Base-by-base conservation (phyloP, 2,329 filamentous ascomycete species). In the Cryphonectria nitschkei region DNA sequence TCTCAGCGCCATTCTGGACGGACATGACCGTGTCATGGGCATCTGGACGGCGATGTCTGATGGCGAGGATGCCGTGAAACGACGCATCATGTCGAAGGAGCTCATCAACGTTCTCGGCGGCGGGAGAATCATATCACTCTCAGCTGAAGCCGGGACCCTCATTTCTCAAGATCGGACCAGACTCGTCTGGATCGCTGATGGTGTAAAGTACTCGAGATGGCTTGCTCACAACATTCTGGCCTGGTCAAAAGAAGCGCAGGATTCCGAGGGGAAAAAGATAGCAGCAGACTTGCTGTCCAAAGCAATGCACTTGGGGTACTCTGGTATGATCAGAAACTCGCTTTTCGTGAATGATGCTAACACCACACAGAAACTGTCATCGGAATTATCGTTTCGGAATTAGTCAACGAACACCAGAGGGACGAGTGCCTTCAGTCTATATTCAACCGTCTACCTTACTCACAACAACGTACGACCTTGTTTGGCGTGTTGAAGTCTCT, bases 221-320 rank as follows among this genome's bases (percentile, higher is more conserved):
- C 80, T 97, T 54, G 92, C 90, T 2, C 80, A 80, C 19, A 93
- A 90, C 77, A 83, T 96, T 65, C 82, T 78, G 41, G 77, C 74
- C 37, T 90, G 80, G 83, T 80, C 76, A 60, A 78, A 74, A 62
- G 74, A 69, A 69, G 79, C 34, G 22, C 32, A 68, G 8, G 2
- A 73, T 43, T 73, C 69, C 75, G 77, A 83, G 11, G 80, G 82
- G 11, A 72, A 79, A 16, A 85, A 81, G 65, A 76, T 85, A 9
- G 83, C 81, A 60, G 83, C 82, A 22, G 83, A 85, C 3, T 65
- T 90, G 1, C 81, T 89, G 19, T 81, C 87, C 3, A 90, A 91
- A 73, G 84, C 88, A 1, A 81, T 95, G 71, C 90, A 87, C 41
- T 79, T 97, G 41, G 93, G 93, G 2, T 93, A 96, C 80, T 83